Evolutionary conservation across 176 grass and related monocot genomes (phyloP), one percentile per base, ranked within the genome.

Genomic region (Chrysopogon serrulatus): DNA sequence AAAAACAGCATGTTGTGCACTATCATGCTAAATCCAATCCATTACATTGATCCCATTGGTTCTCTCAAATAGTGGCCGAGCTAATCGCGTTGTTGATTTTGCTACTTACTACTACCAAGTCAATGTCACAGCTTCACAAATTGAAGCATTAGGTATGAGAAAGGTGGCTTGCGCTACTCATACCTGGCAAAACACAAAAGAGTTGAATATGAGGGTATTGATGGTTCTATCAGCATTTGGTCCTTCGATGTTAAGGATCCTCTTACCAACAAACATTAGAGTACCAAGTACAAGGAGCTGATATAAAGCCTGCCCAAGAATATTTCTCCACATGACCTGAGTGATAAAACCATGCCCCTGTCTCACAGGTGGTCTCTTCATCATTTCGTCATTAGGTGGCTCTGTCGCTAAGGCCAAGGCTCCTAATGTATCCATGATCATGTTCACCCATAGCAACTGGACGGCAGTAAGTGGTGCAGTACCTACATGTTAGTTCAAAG

Each of bases 361-460:
- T 74, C 72, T 85, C 45, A 98, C 86, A 54, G 92, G 95, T 36
- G 84, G 45, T 51, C 75, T 67, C 14, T 91, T 84, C 95, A 98
- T 98, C 84, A 98, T 90, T 45, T 87, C 88, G 45, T 94, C 88
- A 28, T 86, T 78, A 42, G 95, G 95, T 18, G 92, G 90, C 16
- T 98, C 95, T 11, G 95, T 98, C 53, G 95, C 95, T 47, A 98
- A 89, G 69, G 95, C 95, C 80, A 98, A 86, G 23, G 95, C 95
- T 61, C 95, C 95, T 16, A 98, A 86, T 35, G 95, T 98, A 53
- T 98, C 95, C 95, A 98, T 98, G 63, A 95, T 98, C 95, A 98
- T 98, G 71, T 98, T 98, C 41, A 98, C 95, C 95, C 95, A 98
- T 86, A 98, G 86, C 84, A 98, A 83, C 70, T 98, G 95, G 62